Conservation (phyloP, 1,284 basidiomycete genomes). For the Mycosarcoma maydis region DNA sequence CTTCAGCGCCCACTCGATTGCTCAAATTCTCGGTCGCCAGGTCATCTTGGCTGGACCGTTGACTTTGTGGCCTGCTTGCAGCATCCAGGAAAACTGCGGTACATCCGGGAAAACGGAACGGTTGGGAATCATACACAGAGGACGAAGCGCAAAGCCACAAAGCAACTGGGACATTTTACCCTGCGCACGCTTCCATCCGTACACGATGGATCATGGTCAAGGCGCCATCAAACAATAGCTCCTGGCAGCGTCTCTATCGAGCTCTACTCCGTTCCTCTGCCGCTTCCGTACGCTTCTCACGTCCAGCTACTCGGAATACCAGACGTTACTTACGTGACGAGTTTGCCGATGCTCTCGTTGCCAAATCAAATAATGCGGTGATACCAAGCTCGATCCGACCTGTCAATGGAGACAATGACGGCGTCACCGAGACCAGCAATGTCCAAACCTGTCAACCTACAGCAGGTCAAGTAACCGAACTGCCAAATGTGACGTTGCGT, state of each 20-base stretch:
- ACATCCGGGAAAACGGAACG: too few relatives aligned
- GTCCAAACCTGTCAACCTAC: background rate
- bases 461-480: background rate
- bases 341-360: slow-evolving; percentile 6
- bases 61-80: too few relatives aligned
- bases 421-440: background rate
- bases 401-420: too few relatives aligned
- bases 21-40: too few relatives aligned
- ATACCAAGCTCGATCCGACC: background rate
- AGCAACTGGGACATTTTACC: too few relatives aligned
- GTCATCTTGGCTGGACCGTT: too few relatives aligned
- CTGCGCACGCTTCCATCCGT: too few relatives aligned
- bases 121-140: too few relatives aligned
- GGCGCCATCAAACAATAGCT: background rate
- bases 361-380: background rate
- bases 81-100: too few relatives aligned
- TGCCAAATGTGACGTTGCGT: background rate
- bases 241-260: slow-evolving; percentile 27
- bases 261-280: slow-evolving; percentile 23
- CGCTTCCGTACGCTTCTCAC: slow-evolving; percentile 41
- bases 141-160: too few relatives aligned
- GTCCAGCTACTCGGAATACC: slow-evolving; percentile 47
- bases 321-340: slow-evolving; percentile 45
- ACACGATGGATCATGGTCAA: slow-evolving; percentile 11
- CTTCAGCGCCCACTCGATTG: too few relatives aligned